These are phyloP conservation scores for Eucalyptus decipiens DNA, from an alignment of 345 rosid species.

Conservation along the genomic window DNA sequence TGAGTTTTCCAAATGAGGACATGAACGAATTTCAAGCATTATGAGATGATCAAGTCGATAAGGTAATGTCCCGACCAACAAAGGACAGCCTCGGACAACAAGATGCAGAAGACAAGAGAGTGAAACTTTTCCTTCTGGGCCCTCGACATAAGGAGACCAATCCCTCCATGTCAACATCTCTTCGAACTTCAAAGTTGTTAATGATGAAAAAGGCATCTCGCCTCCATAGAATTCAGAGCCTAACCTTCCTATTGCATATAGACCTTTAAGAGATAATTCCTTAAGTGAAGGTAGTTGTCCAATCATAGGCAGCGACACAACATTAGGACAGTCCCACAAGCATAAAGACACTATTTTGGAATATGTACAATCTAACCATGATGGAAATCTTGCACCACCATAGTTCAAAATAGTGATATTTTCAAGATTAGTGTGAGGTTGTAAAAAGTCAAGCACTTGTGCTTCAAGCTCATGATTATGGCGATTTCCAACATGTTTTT, in stretches of 20 bases:
- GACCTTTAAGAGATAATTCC: neutral
- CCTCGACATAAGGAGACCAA: neutral
- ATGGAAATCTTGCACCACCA: neutral
- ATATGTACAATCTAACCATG: neutral
- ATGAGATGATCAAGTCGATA: neutral
- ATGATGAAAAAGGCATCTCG: neutral
- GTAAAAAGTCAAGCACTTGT: neutral
- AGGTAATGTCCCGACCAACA: neutral
- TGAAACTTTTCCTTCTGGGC: neutral
- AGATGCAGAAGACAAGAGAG: neutral
- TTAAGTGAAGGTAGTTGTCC: neutral
- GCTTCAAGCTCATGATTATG: accelerated
- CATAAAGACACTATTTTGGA: neutral
- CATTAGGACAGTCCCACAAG: neutral
- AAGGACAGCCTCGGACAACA: neutral
- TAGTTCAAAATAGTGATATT: neutral
- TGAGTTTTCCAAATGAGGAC: neutral
- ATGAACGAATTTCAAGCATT: neutral
- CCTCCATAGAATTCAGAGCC: neutral
- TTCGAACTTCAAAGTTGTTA: neutral
- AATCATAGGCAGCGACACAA: accelerated
- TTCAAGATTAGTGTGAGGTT: neutral
- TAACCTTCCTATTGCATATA: neutral
- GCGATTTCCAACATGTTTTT: neutral
- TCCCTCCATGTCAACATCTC: neutral